Base-by-base conservation (phyloP, 768 basidiomycete genomes). In the Rhizopogon vinicolor region DNA sequence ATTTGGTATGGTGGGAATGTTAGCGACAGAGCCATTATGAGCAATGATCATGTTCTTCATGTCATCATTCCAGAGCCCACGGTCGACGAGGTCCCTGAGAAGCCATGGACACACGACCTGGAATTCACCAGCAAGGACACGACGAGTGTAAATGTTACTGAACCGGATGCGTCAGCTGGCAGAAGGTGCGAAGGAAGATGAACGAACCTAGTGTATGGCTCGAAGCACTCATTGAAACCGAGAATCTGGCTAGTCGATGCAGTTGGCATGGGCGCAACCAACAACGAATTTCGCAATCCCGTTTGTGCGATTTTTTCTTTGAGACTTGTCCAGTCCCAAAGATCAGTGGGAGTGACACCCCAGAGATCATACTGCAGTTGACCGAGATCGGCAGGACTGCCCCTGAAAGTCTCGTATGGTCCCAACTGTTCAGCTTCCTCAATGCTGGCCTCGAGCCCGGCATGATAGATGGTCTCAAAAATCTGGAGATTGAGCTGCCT, bases 21-120 rank as follows among this genome's bases (percentile, higher is more conserved):
- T 91, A 69, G 96, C 93, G 28, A 91, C 72, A 6, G 88, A 90
- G 28, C 89, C 96, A 65, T 93, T 89, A 74, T 96, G 89, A 13
- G 97, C 97, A 63, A 99, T 98, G 72, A 99, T 93, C 82, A 91
- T 88, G 75, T 98, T 95, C 83, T 96, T 97, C 96, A 98, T 98
- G 69, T 91, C 84, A 67, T 99, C 96, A 65, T 98, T 84, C 97
- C 97, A 99, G 7, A 98, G 83, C 35, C 87, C 87, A 53, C 88
- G 89, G 61, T 96, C 91, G 63, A 98, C 96, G 55, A 99, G 89
- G 63, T 99, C 97, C 55, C 93, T 87, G n/a, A 99, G 84, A 51
- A 99, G 82, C 97, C 97, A 98, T 0, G 97, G 97, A 76, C 94
- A 97, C 57, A 98, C 97, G 56, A 99, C 84, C 71, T 98, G 96